Evolutionary conservation across 2,329 filamentous ascomycete species (phyloP).

Genomic region (Botrytis paeoniae): DNA sequence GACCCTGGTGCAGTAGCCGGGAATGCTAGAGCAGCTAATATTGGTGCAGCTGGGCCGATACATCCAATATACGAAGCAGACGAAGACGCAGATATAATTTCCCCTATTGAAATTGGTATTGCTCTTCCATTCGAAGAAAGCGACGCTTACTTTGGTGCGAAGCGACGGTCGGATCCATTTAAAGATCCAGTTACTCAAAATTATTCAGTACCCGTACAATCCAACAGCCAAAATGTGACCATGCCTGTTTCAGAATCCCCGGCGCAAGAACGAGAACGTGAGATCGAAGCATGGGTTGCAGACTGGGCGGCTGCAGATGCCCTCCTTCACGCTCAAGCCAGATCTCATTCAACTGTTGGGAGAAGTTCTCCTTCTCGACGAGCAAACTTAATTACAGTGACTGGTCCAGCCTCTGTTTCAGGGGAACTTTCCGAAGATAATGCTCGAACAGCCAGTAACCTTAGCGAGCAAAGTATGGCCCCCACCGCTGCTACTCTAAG

Average conservation of each 20-base stretch:
- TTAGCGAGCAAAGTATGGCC: constrained; percentile 36
- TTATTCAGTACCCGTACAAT: constrained; percentile 10
- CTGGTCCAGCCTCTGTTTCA: constrained; percentile 28
- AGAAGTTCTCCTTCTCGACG: constrained; percentile 36
- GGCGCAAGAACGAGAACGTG: constrained; percentile 34
- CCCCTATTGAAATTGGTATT: constrained; percentile 26
- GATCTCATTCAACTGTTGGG: constrained; percentile 33
- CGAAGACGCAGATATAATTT: constrained; percentile 40
- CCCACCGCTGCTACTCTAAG: constrained; percentile 29
- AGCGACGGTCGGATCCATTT: constrained; percentile 34
- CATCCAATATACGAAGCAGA: constrained; percentile 65
- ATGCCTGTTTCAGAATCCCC: constrained; percentile 30
- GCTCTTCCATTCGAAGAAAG: constrained; percentile 24
- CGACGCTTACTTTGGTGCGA: constrained; percentile 15
- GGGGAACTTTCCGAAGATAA: constrained; percentile 32
- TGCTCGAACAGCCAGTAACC: constrained; percentile 37
- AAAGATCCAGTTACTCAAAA: constrained; percentile 28
- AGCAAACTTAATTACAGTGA: constrained; percentile 33
- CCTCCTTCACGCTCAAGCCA: constrained; percentile 33
- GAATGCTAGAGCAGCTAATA: constrained; percentile 45
- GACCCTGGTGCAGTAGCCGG: constrained; percentile 35
- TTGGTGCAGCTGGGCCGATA: constrained; percentile 51
- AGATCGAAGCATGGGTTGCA: constrained; percentile 39
- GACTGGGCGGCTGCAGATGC: constrained; percentile 40
- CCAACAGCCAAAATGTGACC: constrained; percentile 20